A percentile compares a stretch with the other conserved stretches of the same genome.
phyloP scores from a whole-genome alignment of 176 grass and related monocot species.

The Oryza longistaminata region DNA sequence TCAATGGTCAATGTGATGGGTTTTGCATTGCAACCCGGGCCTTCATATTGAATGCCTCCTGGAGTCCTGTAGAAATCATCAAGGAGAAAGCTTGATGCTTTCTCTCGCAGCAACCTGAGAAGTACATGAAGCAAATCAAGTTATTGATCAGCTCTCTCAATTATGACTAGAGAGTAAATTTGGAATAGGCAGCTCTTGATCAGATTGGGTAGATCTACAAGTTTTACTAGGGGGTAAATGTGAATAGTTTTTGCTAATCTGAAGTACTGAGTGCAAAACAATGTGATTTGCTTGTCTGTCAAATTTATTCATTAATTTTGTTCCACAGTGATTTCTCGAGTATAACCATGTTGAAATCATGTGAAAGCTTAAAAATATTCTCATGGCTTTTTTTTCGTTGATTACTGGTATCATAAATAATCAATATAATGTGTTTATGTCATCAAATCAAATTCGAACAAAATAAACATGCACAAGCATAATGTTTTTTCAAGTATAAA shows the following conservation, averaged over 20 bases:
- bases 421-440: neutral
- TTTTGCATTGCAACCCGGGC: constrained; percentile 56
- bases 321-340: neutral
- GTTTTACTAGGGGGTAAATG: neutral
- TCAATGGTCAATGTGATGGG: constrained; percentile 56
- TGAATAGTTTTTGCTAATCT: neutral
- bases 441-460: neutral
- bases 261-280: neutral
- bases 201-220: neutral
- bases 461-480: neutral
- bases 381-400: neutral
- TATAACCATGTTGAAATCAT: too few relatives aligned
- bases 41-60: constrained; percentile 64
- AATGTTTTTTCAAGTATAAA: neutral
- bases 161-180: neutral
- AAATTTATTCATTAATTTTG: neutral
- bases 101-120: constrained; percentile 55
- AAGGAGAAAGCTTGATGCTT: constrained; percentile 66
- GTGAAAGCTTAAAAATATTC: neutral
- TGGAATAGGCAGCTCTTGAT: neutral
- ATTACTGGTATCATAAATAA: neutral
- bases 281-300: neutral
- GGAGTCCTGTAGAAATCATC: constrained; percentile 65
- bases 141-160: neutral
- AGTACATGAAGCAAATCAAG: neutral